These are phyloP conservation scores for Penicillium coffeae DNA, from an alignment of 495 filamentous ascomycete genomes.

Conservation along the genomic window DNA sequence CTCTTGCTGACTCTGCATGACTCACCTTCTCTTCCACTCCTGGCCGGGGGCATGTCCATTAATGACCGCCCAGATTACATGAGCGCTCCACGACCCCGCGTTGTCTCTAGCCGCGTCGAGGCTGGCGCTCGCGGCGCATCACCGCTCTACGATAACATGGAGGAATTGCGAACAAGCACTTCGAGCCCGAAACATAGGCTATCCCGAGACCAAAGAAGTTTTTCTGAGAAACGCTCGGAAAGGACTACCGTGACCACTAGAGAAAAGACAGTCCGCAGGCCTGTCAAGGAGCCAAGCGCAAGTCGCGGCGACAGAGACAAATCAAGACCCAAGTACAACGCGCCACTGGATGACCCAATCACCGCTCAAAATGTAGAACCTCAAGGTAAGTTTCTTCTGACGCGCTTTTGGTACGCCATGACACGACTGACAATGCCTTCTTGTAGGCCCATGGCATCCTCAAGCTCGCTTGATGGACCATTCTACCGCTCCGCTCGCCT, in stretches of 20 bases:
- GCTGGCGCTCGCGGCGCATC: slow-evolving; percentile 32
- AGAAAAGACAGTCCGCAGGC: slow-evolving; percentile 59
- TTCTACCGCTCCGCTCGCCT: slow-evolving; percentile 83
- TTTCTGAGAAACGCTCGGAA: slow-evolving; percentile 38
- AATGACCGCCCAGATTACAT: slow-evolving; percentile 45
- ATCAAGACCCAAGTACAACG: slow-evolving; percentile 35
- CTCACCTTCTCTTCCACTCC: slow-evolving; percentile 19
- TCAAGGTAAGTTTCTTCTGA: slow-evolving; percentile 29
- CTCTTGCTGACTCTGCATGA: slow-evolving; percentile 6
- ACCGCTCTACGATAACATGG: slow-evolving; percentile 35
- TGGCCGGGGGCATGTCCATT: slow-evolving; percentile 41
- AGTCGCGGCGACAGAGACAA: slow-evolving; percentile 44
- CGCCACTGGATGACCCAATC: slow-evolving; percentile 37
- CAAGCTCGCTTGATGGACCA: slow-evolving; percentile 76
- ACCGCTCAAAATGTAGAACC: slow-evolving; percentile 38
- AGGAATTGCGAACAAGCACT: slow-evolving; percentile 32
- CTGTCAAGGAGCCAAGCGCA: slow-evolving; percentile 54
- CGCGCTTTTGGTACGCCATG: not conserved
- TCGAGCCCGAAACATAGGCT: slow-evolving; percentile 32
- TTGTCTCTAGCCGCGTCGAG: slow-evolving; percentile 44
- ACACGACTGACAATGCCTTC: not conserved
- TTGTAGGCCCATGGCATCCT: slow-evolving; percentile 70
- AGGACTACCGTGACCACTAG: slow-evolving; percentile 56
- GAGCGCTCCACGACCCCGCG: slow-evolving; percentile 46
- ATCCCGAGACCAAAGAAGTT: slow-evolving; percentile 30